Conservation (phyloP, 2,329 filamentous ascomycete genomes). For the Botrytis squamosa region DNA sequence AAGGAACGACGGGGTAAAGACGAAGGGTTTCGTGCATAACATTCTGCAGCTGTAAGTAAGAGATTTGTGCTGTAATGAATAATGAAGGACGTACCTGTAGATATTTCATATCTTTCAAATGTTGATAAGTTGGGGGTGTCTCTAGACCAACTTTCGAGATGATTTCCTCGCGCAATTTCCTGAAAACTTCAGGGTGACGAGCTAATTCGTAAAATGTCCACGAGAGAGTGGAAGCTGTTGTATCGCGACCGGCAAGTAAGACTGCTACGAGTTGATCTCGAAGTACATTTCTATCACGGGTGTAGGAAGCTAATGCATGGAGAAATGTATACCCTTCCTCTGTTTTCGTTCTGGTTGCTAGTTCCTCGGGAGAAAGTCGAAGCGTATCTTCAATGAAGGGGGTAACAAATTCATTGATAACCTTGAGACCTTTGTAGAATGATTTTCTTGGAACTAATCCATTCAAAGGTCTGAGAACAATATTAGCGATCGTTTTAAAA, state of each 20-base stretch:
- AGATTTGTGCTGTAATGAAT: background rate
- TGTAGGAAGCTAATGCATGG: conserved; percentile 79
- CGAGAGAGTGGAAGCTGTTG: conserved; percentile 76
- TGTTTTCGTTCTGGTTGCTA: conserved; percentile 69
- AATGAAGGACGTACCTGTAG: conserved; percentile 46
- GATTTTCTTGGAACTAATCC: conserved; percentile 59
- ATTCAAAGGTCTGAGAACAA: conserved; percentile 54
- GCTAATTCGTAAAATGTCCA: conserved; percentile 83
- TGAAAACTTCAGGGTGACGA: conserved; percentile 64
- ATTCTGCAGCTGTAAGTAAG: conserved; percentile 45
- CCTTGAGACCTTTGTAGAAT: conserved; percentile 63
- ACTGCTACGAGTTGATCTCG: conserved; percentile 83
- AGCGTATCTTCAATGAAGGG: conserved; percentile 75
- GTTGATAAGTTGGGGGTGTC: conserved; percentile 66
- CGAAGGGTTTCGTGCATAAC: conserved; percentile 76
- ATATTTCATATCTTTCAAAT: conserved; percentile 88
- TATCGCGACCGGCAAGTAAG: conserved; percentile 82
- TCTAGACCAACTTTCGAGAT: conserved; percentile 61
- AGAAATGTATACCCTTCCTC: conserved; percentile 79
- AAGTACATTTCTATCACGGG: conserved; percentile 67
- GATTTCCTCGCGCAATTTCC: conserved; percentile 73
- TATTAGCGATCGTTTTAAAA: conserved; percentile 1
- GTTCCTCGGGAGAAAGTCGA: conserved; percentile 65
- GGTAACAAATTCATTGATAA: conserved; percentile 74
- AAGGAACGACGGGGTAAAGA: conserved; percentile 74